Conservation (phyloP, 352 stramenopile genomes). For the Phytopythium delawarense region DNA sequence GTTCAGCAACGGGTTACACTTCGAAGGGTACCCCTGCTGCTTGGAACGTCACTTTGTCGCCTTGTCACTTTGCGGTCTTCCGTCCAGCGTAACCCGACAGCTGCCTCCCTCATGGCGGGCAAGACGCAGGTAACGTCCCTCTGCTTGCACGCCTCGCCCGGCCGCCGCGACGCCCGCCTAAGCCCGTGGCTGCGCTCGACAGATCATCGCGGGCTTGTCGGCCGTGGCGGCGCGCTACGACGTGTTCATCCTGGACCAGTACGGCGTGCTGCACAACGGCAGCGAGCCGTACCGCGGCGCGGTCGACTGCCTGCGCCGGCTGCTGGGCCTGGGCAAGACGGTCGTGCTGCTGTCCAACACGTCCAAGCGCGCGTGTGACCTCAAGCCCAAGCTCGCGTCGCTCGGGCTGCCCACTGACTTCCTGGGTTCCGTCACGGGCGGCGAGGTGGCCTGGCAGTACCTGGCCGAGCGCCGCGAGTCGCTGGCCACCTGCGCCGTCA, state of each 20-base stretch:
- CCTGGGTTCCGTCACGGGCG: constrained; percentile 50
- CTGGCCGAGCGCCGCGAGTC: constrained; percentile 18
- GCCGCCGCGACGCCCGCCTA: not conserved
- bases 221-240: constrained; percentile 68
- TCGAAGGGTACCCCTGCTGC: no score
- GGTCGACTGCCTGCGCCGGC: constrained; percentile 50
- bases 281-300: constrained; percentile 55
- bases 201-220: constrained; percentile 32
- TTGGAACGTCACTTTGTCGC: no score
- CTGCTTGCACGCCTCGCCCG: not conserved
- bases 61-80: no score
- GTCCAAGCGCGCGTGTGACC: constrained; percentile 52
- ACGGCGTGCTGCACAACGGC: constrained; percentile 91
- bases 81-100: no score
- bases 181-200: not conserved
- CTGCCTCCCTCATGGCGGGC: not conserved
- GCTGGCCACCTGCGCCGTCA: constrained; percentile 32
- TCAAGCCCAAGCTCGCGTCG: constrained; percentile 42
- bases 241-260: constrained; percentile 91
- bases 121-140: not conserved
- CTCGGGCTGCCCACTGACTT: constrained; percentile 68
- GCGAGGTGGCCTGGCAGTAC: constrained; percentile 45
- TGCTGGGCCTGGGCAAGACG: constrained; percentile 56
- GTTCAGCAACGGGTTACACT: no score
- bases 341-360: constrained; percentile 89